Evolutionary conservation across 768 basidiomycete genomes (phyloP).

Genomic region (Tulasnella calospora): DNA sequence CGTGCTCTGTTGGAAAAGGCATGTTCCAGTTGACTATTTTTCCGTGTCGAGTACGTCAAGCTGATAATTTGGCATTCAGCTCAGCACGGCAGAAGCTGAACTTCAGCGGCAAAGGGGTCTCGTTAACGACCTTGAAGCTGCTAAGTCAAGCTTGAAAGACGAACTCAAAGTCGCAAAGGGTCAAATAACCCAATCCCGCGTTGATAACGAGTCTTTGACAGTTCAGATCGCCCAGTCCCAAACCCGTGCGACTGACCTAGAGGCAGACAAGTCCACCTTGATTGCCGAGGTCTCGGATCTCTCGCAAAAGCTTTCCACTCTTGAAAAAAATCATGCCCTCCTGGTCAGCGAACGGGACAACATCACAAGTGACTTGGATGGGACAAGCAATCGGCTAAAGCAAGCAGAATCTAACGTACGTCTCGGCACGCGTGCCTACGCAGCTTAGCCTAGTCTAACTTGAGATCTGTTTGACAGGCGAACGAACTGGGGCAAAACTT

Average conservation of each 20-base stretch:
- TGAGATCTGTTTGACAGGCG: background rate
- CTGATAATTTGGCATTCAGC: background rate
- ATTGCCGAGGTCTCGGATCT: background rate
- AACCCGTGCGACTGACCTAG: background rate
- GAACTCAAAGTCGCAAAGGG: constrained; percentile 6
- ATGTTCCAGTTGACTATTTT: background rate
- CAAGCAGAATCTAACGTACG: background rate
- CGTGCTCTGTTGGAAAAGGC: constrained; percentile 11
- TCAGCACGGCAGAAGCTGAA: background rate
- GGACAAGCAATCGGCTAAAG: background rate
- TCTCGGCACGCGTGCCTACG: background rate
- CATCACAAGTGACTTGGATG: background rate
- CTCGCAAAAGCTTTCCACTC: background rate
- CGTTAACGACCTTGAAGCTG: background rate
- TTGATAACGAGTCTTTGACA: background rate
- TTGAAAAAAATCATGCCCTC: background rate
- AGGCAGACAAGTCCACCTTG: background rate
- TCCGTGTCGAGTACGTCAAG: background rate
- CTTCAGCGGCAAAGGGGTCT: background rate
- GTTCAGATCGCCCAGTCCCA: background rate
- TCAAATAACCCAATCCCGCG: background rate
- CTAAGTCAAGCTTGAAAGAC: background rate
- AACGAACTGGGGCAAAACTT: background rate
- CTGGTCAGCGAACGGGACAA: background rate
- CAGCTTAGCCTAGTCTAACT: background rate